Evolutionary conservation across 176 grass and related monocot genomes (phyloP).

Genomic region (Paspalum vaginatum): DNA sequence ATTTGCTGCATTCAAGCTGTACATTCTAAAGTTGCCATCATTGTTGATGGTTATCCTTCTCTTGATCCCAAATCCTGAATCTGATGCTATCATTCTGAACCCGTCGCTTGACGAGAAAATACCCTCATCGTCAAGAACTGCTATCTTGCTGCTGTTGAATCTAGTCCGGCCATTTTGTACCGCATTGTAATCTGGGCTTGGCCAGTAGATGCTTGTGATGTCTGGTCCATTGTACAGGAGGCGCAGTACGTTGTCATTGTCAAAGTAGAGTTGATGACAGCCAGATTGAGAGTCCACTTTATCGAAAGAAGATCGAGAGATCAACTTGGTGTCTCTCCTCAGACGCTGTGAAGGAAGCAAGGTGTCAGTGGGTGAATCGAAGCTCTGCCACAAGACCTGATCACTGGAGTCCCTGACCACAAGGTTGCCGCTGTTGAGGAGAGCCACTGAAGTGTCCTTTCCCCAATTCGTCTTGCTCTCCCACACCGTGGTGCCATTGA

Average conservation of each 20-base stretch:
- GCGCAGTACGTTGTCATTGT: slow-evolving; percentile 68
- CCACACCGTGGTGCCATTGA: slow-evolving; percentile 61
- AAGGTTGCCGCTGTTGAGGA: slow-evolving; percentile 67
- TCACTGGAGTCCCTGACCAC: slow-evolving; percentile 29
- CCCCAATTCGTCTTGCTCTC: slow-evolving; percentile 47
- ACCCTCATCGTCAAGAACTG: slow-evolving; percentile 53
- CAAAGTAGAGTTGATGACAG: slow-evolving; percentile 58
- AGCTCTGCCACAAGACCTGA: slow-evolving; percentile 57
- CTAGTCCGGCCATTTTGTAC: slow-evolving; percentile 50
- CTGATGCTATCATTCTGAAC: slow-evolving; percentile 48
- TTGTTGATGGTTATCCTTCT: slow-evolving; percentile 68
- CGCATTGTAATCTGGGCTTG: slow-evolving; percentile 49
- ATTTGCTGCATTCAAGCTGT: slow-evolving; percentile 70
- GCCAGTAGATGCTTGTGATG: slow-evolving; percentile 75
- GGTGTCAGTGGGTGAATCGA: slow-evolving; percentile 55
- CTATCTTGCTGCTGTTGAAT: slow-evolving; percentile 61
- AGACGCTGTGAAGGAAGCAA: slow-evolving; percentile 54
- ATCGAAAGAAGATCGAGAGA: slow-evolving; percentile 11
- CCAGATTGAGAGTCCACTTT: neutral
- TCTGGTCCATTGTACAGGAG: slow-evolving; percentile 60
- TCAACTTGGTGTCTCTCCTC: slow-evolving; percentile 40
- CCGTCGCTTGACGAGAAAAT: slow-evolving; percentile 60
- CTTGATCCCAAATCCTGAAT: slow-evolving; percentile 42
- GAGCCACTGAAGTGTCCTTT: slow-evolving; percentile 41
- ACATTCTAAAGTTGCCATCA: slow-evolving; percentile 80